These are phyloP conservation scores for Coelastrella sp. DNA, from an alignment of 139 green algal species.

Conservation along the genomic window DNA sequence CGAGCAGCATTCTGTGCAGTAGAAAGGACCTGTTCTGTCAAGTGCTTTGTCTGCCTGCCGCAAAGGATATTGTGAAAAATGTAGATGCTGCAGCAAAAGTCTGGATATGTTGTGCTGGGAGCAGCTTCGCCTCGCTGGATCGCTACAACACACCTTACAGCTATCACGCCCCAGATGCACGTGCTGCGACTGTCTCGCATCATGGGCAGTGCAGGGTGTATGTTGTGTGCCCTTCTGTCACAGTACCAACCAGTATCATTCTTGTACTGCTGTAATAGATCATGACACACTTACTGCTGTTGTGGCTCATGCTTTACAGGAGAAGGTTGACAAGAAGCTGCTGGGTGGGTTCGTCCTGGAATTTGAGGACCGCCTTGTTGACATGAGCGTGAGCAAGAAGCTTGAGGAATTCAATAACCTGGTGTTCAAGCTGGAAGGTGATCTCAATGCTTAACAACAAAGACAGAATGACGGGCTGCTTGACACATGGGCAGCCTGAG, in stretches of 20 bases:
- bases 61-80: too few relatives aligned
- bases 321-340: constrained; percentile 68
- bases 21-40: too few relatives aligned
- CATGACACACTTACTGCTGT: neutral
- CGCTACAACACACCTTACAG: too few relatives aligned
- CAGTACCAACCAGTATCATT: neutral
- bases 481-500: too few relatives aligned
- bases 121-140: too few relatives aligned
- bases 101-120: too few relatives aligned
- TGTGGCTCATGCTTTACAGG: neutral
- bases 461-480: neutral
- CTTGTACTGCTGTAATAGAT: neutral
- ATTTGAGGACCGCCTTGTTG: constrained; percentile 74
- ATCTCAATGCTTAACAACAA: constrained; percentile 42
- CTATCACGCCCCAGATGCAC: too few relatives aligned
- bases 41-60: too few relatives aligned
- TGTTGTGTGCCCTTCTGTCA: too few relatives aligned
- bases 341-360: constrained; percentile 69
- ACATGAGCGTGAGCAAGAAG: constrained; percentile 73
- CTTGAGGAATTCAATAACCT: constrained; percentile 72
- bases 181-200: neutral
- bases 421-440: constrained; percentile 62
- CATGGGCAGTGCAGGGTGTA: neutral
- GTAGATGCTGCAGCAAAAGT: too few relatives aligned
- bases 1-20: too few relatives aligned